Base-by-base conservation (phyloP, 2,329 filamentous ascomycete genomes). In the Didymellaceae sp. region DNA sequence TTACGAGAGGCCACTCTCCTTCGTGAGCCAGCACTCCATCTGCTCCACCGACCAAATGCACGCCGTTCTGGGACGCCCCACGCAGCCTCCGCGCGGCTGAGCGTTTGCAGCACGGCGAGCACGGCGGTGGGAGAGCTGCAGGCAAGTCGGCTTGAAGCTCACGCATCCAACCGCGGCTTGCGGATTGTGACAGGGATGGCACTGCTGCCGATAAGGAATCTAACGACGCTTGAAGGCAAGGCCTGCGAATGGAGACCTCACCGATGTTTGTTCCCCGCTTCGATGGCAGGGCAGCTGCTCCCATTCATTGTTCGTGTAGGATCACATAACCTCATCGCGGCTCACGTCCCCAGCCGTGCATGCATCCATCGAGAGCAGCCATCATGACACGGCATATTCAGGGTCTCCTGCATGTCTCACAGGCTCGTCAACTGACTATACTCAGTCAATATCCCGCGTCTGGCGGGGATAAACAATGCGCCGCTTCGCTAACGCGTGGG, bases 241-340 rank as follows among this genome's bases (percentile, higher is more conserved):
- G 54, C 39, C 53, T 40, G 52, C 43, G 31, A 48, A 52, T 39
- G 30, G 51, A 45, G 47, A 55, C 47, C 59, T 65, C 64, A 66
- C 64, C 59, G 63, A 66, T 41, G 52, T 54, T 40, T 48, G 54
- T 62, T 62, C 62, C 62, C 62, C 63, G 62, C 63, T 61, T 57
- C 47, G 31, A 40, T 24, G 42, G 38, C 35, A 33, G 21, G 35
- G 13, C 34, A 34, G 35, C 41, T 26, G 41, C 18, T 24, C 32
- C 39, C 14, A n/a, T 38, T 26, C 32, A 45, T 33, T 30, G 39
- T 47, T 47, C 34, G 31, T 31, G n/a, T n/a, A 47, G 34, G n/a
- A 25, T 34, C 37, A 39, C 30, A 50, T 45, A 43, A 40, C 44
- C 42, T 44, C 51, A 35, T 50, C 48, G 45, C 25, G 42, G 41